phyloP scores from a whole-genome alignment of 1,284 basidiomycete species.

The Mixia osmundae region DNA sequence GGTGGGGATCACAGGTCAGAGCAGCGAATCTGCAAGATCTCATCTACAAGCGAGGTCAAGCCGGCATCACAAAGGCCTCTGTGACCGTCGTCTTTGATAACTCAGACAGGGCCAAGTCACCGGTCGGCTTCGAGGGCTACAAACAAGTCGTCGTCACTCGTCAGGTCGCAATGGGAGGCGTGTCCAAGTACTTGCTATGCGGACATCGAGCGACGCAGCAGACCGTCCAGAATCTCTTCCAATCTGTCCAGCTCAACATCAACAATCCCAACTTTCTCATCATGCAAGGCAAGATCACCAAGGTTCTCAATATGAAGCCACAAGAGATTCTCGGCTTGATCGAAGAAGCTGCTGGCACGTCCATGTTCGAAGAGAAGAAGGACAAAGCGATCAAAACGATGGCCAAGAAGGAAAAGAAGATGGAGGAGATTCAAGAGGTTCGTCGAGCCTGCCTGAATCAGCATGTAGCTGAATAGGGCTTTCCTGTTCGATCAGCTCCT shows the following conservation, averaged over 20 bases:
- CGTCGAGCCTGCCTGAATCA: constrained; percentile 12
- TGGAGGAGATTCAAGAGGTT: constrained; percentile 57
- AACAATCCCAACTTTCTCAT: constrained; percentile 99
- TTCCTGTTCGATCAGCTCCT: constrained; percentile 29
- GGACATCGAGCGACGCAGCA: constrained; percentile 85
- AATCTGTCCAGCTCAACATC: constrained; percentile 95
- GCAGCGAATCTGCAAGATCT: constrained; percentile 91
- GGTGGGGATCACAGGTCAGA: constrained; percentile 41
- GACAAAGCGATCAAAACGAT: constrained; percentile 95
- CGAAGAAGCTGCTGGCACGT: constrained; percentile 92
- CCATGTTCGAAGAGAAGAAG: constrained; percentile 98
- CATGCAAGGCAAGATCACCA: constrained; percentile 61
- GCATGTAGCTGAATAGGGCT: background rate
- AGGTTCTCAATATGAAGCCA: constrained; percentile 95
- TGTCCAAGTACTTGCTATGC: constrained; percentile 91
- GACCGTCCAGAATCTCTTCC: constrained; percentile 75
- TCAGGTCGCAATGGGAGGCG: constrained; percentile 78
- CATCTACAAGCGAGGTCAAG: constrained; percentile 94
- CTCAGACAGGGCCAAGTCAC: constrained; percentile 67
- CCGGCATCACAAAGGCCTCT: constrained; percentile 87
- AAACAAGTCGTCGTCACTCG: constrained; percentile 90
- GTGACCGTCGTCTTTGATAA: constrained; percentile 99
- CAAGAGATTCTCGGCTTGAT: constrained; percentile 97
- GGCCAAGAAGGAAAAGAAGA: constrained; percentile 89
- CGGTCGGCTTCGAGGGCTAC: constrained; percentile 56